A percentile compares a stretch with the other conserved stretches of the same genome.
Evolutionary conservation across 2,329 filamentous ascomycete species (phyloP).

Genomic region (Cryphonectria naterciae): DNA sequence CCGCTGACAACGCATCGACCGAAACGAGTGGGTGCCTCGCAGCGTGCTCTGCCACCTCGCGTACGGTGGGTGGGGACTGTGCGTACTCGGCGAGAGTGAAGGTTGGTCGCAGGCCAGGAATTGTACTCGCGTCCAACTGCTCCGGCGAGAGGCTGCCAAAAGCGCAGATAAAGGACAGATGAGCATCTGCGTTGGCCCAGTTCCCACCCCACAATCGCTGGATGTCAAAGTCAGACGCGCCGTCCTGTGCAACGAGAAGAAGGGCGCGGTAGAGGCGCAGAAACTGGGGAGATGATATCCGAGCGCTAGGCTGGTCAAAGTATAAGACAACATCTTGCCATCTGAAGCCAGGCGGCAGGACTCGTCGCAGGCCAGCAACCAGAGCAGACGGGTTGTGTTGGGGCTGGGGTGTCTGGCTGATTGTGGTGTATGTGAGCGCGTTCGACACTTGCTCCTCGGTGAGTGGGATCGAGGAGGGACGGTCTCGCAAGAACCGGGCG

Average conservation of each 20-base stretch:
- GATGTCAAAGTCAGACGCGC: slow-evolving; percentile 70
- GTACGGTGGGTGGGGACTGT: slow-evolving; percentile 52
- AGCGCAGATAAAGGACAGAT: slow-evolving; percentile 90
- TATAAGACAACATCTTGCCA: slow-evolving; percentile 74
- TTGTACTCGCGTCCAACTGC: slow-evolving; percentile 80
- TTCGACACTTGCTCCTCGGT: slow-evolving; percentile 81
- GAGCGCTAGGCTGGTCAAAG: slow-evolving; percentile 80
- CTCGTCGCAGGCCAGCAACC: slow-evolving; percentile 65
- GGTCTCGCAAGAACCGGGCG: slow-evolving; percentile 55
- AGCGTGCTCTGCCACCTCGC: slow-evolving; percentile 61
- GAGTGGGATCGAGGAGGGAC: slow-evolving; percentile 62
- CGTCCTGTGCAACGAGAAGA: slow-evolving; percentile 68
- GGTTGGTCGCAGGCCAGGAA: slow-evolving; percentile 78
- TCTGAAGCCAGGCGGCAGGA: slow-evolving; percentile 66
- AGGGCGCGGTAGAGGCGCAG: slow-evolving; percentile 79
- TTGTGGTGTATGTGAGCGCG: slow-evolving; percentile 70
- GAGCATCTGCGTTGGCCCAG: slow-evolving; percentile 85
- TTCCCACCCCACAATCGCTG: slow-evolving; percentile 87
- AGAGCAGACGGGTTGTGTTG: slow-evolving; percentile 57
- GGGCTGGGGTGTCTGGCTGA: slow-evolving; percentile 59
- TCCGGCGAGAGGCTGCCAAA: slow-evolving; percentile 77
- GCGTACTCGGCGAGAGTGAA: slow-evolving; percentile 67
- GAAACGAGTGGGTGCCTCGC: slow-evolving; percentile 88
- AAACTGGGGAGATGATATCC: slow-evolving; percentile 80
- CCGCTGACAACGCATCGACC: slow-evolving; percentile 75